Evolutionary conservation across 306 rosid species (phyloP).

Genomic region (Pyrus betulifolia): DNA sequence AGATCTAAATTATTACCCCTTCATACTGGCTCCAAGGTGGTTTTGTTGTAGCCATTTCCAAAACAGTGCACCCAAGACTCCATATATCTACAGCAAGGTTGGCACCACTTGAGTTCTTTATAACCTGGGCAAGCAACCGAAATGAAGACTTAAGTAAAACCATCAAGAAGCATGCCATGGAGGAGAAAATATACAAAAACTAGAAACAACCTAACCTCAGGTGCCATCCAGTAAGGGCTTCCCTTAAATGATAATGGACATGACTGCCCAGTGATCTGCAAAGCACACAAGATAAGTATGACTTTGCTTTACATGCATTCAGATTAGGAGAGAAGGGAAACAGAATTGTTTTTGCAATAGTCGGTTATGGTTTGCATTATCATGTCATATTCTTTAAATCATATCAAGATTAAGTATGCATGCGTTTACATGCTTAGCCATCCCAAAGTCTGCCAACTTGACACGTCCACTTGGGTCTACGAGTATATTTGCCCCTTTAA

Average conservation of each 20-base stretch:
- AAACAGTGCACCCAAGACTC: constrained; percentile 99
- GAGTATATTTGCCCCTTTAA: constrained; percentile 96
- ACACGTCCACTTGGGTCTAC: constrained; percentile 93
- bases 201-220: constrained; percentile 59
- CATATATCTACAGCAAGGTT: constrained; percentile 97
- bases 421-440: constrained; percentile 96
- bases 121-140: constrained; percentile 50
- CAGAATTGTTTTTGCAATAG: background rate
- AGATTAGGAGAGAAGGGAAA: background rate
- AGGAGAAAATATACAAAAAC: constrained; percentile 7
- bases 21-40: constrained; percentile 99
- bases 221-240: constrained; percentile 99
- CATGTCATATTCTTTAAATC: background rate
- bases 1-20: constrained; percentile 63
- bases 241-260: constrained; percentile 94
- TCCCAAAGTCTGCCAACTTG: constrained; percentile 97
- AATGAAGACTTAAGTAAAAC: constrained; percentile 11
- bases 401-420: background rate
- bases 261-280: constrained; percentile 82
- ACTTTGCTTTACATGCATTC: too few species aligned
- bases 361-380: background rate
- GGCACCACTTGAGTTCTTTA: constrained; percentile 71
- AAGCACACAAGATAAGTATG: constrained; percentile 17
- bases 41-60: constrained; percentile 98
- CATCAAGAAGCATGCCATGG: constrained; percentile 11